Evolutionary conservation across 352 stramenopile genomes (phyloP), one percentile per base, ranked within the genome.

Genomic region (Blastocystis sp.): DNA sequence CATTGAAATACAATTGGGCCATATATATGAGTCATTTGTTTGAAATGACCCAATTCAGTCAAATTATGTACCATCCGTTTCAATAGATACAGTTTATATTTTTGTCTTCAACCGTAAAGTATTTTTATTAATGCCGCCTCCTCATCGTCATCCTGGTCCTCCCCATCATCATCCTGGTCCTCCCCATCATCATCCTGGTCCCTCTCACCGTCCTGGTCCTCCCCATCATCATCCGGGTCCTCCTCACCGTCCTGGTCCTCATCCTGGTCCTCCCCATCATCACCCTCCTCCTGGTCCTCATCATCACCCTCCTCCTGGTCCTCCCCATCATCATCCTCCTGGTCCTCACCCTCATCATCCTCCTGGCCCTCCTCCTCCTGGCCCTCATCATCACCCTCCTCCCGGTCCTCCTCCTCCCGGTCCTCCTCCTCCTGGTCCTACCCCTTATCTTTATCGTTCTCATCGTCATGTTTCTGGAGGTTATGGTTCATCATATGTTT

Each of bases 251-350:
- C 20, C 20, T 56, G 9, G 50, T 56, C 50, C 9, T 56, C 50
- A 20, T 20, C 9, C 9, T 9, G 50, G 9, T 56, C 9, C 20
- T 56, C 50, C 50, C 9, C 59, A 68, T 68, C 59, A 24, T 26
- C 11, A 39, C n/a, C 20, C 18, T 68, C 20, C 20, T 39, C 11
- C 11, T 68, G 26, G 7, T 37, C 20, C 91, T 92, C 41, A 94
- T 93, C 64, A 93, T 92, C 18, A 69, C 92, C 50, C 7, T 43
- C 64, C 41, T 73, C 30, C 20, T 56, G 54, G 13, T 70, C 53
- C n/a, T 85, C 53, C 34, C 47, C 45, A n/a, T 90, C 47, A 34
- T 81, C 55, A 47, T 90, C 90, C 47, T 91, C 30, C 20, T 56
- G 54, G 13, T 70, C 53, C n/a, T 85, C 53, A 47, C 47, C 45